Percentiles rank a stretch among this genome's conserved stretches.
These are phyloP conservation scores for Plenodomus biglobosus DNA, from an alignment of 2,329 filamentous ascomycete species.

Conservation along the genomic window DNA sequence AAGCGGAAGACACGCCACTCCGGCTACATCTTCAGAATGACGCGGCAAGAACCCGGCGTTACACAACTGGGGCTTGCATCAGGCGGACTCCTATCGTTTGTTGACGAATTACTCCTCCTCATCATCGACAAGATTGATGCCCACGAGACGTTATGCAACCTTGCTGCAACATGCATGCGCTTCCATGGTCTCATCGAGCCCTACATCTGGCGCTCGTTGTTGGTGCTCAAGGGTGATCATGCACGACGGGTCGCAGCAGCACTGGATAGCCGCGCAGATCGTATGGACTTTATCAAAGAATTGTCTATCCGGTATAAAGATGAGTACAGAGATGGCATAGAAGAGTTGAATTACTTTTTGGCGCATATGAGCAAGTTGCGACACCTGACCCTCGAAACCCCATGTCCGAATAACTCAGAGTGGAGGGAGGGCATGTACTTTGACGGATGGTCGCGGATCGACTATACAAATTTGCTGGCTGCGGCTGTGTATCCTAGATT, in stretches of 20 bases:
- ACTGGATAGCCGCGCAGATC: constrained; percentile 25
- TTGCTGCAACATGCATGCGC: constrained; percentile 35
- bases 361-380: constrained; percentile 31
- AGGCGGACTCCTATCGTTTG: constrained; percentile 29
- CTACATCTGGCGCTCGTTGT: constrained; percentile 36
- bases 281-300: constrained; percentile 29
- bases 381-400: constrained; percentile 37
- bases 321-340: constrained; percentile 28
- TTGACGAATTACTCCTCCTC: constrained; percentile 39
- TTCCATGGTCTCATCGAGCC: constrained; percentile 38
- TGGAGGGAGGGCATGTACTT: constrained; percentile 27
- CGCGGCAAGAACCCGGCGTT: constrained; percentile 16
- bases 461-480: constrained; percentile 36
- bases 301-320: constrained; percentile 35
- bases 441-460: constrained; percentile 33
- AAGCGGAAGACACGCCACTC: constrained; percentile 35
- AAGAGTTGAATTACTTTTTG: constrained; percentile 32
- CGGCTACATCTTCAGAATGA: constrained; percentile 25
- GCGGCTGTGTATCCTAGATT: constrained; percentile 23
- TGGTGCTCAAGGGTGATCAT: constrained; percentile 30
- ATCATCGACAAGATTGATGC: constrained; percentile 38
- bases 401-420: constrained; percentile 41
- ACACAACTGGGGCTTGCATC: constrained; percentile 17
- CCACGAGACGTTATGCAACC: constrained; percentile 23
- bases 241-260: constrained; percentile 26